phyloP scores from a whole-genome alignment of 495 filamentous ascomycete genomes.

The Lichenothelia convexa region DNA sequence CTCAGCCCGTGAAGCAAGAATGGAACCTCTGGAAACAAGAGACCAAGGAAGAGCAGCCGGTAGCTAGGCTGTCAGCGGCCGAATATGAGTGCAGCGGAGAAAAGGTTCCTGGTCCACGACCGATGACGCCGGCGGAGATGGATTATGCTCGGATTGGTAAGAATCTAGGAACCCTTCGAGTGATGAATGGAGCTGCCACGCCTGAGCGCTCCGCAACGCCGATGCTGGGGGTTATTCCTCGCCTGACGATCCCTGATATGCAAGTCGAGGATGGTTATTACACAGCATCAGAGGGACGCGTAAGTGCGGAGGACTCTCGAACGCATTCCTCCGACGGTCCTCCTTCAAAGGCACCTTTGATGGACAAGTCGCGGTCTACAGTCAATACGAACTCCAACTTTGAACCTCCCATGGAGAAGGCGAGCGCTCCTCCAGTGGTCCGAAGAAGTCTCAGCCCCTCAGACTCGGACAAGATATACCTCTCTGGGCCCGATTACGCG shows the following conservation, averaged over 20 bases:
- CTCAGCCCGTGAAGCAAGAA: background rate
- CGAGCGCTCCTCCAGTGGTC: too few relatives aligned
- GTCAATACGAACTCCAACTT: too few relatives aligned
- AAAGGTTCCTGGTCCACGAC: too few relatives aligned
- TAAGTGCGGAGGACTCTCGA: background rate
- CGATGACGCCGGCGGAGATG: slow-evolving; percentile 16
- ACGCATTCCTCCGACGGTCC: too few relatives aligned
- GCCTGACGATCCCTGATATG: slow-evolving; percentile 2
- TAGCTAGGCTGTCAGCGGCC: background rate
- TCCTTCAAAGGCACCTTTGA: too few relatives aligned
- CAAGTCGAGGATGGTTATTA: slow-evolving; percentile 15
- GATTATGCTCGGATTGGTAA: slow-evolving; percentile 16
- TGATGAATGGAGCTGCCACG: slow-evolving; percentile 23
- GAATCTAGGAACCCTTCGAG: slow-evolving; percentile 19
- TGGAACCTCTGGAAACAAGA: background rate
- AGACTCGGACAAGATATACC: too few relatives aligned
- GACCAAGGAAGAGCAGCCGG: background rate
- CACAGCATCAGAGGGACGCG: slow-evolving; percentile 9
- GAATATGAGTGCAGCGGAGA: too few relatives aligned
- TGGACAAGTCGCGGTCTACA: too few relatives aligned
- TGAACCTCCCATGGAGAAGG: too few relatives aligned
- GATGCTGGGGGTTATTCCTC: background rate
- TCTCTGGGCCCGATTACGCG: too few relatives aligned
- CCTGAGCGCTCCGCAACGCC: slow-evolving; percentile 16
- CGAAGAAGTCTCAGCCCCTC: too few relatives aligned